Percentiles rank a stretch among this genome's conserved stretches.
phyloP scores from a whole-genome alignment of 2,329 filamentous ascomycete species.

The Trichoderma semiorbis region DNA sequence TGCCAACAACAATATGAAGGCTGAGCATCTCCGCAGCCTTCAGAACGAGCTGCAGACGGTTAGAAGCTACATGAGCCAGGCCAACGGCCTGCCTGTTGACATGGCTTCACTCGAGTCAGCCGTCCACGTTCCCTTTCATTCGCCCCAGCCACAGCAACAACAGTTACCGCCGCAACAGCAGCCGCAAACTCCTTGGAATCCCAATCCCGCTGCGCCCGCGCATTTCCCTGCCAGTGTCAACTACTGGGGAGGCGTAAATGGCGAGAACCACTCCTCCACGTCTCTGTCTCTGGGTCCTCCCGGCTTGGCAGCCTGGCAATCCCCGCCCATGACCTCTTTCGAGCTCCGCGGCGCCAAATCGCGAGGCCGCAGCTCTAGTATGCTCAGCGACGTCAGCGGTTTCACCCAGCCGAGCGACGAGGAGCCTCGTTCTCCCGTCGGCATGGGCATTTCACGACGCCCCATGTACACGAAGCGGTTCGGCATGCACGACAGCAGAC shows the following conservation, averaged over 20 bases:
- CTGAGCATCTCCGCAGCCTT: slow-evolving; percentile 31
- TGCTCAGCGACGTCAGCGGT: slow-evolving; percentile 65
- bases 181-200: slow-evolving; percentile 33
- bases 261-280: slow-evolving; percentile 33
- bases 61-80: slow-evolving; percentile 32
- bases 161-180: slow-evolving; percentile 23
- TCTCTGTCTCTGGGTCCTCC: slow-evolving; percentile 31
- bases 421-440: slow-evolving; percentile 33
- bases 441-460: slow-evolving; percentile 13
- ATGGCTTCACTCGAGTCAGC: slow-evolving; percentile 15
- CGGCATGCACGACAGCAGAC: slow-evolving; percentile 27
- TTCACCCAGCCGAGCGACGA: slow-evolving; percentile 61
- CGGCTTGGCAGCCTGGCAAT: slow-evolving; percentile 33
- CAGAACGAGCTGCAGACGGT: slow-evolving; percentile 34
- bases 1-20: slow-evolving; percentile 29
- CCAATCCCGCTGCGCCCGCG: slow-evolving; percentile 33
- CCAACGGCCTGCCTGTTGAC: slow-evolving; percentile 32
- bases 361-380: slow-evolving; percentile 60
- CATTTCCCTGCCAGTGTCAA: slow-evolving; percentile 30
- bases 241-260: slow-evolving; percentile 35
- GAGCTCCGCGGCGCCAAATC: slow-evolving; percentile 39
- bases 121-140: slow-evolving; percentile 7
- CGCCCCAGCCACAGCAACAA: slow-evolving; percentile 20
- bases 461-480: slow-evolving; percentile 17
- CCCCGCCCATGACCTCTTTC: slow-evolving; percentile 37